A percentile compares a stretch with the other conserved stretches of the same genome.
These are phyloP conservation scores for Leishmania tarentolae DNA, from an alignment of 208 protist species.

Conservation along the genomic window DNA sequence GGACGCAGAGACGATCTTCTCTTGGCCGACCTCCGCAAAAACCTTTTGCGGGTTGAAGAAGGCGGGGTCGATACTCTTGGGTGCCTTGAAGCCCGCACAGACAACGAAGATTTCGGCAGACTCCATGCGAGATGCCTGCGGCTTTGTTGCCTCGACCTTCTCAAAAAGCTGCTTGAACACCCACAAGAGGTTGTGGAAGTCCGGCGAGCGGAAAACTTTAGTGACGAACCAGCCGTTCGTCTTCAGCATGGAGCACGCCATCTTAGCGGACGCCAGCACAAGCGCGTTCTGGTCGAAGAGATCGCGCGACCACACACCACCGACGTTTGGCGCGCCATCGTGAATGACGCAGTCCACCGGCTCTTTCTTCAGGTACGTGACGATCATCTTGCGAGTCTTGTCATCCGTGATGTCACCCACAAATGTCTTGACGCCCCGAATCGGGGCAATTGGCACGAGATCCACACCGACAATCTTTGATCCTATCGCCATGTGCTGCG, in stretches of 20 bases:
- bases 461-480: constrained; percentile 98
- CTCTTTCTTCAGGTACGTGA: constrained; percentile 94
- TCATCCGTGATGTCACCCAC: constrained; percentile 99
- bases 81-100: constrained; percentile 96
- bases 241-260: constrained; percentile 96
- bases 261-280: constrained; percentile 94
- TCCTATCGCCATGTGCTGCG: constrained; percentile 97
- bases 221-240: constrained; percentile 97
- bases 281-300: constrained; percentile 98
- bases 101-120: constrained; percentile 99
- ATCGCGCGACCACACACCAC: constrained; percentile 98
- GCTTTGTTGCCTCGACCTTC: constrained; percentile 98
- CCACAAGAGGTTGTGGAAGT: constrained; percentile 99
- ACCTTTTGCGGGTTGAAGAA: constrained; percentile 96
- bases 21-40: constrained; percentile 94
- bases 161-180: constrained; percentile 98
- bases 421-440: constrained; percentile 96
- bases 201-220: constrained; percentile 99
- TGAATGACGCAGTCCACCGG: constrained; percentile 96
- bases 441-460: constrained; percentile 98
- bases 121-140: constrained; percentile 95
- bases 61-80: constrained; percentile 95
- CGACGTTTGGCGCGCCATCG: constrained; percentile 99
- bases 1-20: constrained; percentile 80
- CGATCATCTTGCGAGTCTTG: constrained; percentile 94